These are phyloP conservation scores for Globisporangium uncinulatum DNA, from an alignment of 352 stramenopile genomes.

Conservation along the genomic window DNA sequence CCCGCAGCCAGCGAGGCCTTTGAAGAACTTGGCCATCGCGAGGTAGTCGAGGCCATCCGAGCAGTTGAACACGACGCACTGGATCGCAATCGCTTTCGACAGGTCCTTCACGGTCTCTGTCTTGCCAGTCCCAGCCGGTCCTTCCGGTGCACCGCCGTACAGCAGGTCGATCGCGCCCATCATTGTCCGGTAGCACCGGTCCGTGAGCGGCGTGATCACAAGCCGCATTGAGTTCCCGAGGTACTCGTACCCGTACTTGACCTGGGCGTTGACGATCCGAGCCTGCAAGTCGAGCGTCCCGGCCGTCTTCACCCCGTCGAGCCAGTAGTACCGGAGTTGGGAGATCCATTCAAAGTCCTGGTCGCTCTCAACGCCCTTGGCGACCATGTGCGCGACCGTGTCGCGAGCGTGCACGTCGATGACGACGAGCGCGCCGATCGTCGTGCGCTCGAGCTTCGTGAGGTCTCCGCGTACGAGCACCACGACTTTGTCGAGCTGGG, in stretches of 20 bases:
- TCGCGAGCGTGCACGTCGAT: constrained; percentile 92
- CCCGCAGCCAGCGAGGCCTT: constrained; percentile 88
- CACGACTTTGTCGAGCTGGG: constrained; percentile 88
- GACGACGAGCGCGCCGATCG: constrained; percentile 89
- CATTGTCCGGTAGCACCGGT: constrained; percentile 93
- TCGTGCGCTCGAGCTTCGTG: constrained; percentile 89
- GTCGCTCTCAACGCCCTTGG: constrained; percentile 82
- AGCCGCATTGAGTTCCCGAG: constrained; percentile 91
- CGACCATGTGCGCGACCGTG: constrained; percentile 90
- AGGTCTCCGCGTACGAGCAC: constrained; percentile 89
- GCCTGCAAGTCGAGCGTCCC: constrained; percentile 73
- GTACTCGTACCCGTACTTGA: constrained; percentile 90
- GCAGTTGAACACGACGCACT: constrained; percentile 96
- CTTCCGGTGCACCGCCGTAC: constrained; percentile 91
- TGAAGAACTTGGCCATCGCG: constrained; percentile 96
- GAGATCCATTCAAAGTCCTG: constrained; percentile 93
- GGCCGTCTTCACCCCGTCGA: constrained; percentile 46
- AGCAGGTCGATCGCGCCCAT: constrained; percentile 92
- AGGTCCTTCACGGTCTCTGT: constrained; percentile 95
- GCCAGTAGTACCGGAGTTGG: constrained; percentile 93
- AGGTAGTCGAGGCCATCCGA: constrained; percentile 90
- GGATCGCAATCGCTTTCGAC: constrained; percentile 92
- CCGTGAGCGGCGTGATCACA: constrained; percentile 93
- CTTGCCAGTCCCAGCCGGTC: constrained; percentile 92
- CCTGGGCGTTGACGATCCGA: constrained; percentile 84